Evolutionary conservation across 2,329 filamentous ascomycete genomes (phyloP), one percentile per base, ranked within the genome.

Genomic region (Myriosclerotinia duriaeana): DNA sequence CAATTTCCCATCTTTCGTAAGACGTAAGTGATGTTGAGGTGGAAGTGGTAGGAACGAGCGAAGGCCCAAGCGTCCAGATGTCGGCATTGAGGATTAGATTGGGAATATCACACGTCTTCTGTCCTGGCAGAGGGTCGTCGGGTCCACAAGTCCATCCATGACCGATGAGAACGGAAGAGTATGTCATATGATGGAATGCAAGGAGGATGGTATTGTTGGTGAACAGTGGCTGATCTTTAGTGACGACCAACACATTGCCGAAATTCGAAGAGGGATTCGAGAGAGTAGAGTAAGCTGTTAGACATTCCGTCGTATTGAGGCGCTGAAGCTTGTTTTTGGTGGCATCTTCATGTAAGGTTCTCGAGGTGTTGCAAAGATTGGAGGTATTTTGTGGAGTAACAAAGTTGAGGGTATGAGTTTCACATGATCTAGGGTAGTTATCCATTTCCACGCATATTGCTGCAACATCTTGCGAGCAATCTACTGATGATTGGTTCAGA

Each of bases 101-200:
- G 42, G 60, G 40, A n/a, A 68, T 70, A 36, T 69, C 66, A 26
- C 72, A 73, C 36, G 69, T 66, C 38, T 68, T 68, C 5, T 69
- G 65, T n/a, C 71, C 69, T 2, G 62, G 64, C 17, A 68, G 42
- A 8, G 71, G 63, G 15, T 71, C 63, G 5, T 69, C 48, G 0
- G 70, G 64, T 34, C 65, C 67, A 52, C 72, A 73, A 12, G 72
- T 68, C 72, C 72, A 73, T 34, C 68, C 69, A 46, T 70, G 67
- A 1, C 62, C 70, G n/a, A 68, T 72, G 53, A 66, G 71, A 15
- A 71, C 70, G 1, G 72, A 70, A 2, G 71, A 60, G 38, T 68
- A 72, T 34, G 38, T 26, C 36, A 69, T 60, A 46, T 69, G 71
- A 40, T 58, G 67, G 22, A 73, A 72, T 9, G 70, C 63, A 38